Conservation (phyloP, 2,329 filamentous ascomycete species). For the Penicillium freii region DNA sequence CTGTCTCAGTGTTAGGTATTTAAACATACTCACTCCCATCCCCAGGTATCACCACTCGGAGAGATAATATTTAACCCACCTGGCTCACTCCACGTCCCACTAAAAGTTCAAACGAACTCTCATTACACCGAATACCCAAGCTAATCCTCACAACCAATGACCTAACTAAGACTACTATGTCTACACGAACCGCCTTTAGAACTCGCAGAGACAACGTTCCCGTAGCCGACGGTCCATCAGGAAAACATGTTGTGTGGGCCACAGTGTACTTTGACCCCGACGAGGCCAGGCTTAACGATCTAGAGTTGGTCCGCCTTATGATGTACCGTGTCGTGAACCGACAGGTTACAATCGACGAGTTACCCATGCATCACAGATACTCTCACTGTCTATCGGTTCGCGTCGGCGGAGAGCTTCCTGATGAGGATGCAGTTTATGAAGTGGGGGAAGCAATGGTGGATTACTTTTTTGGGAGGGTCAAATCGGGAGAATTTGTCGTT, state of each 20-base stretch:
- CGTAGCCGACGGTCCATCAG: neutral
- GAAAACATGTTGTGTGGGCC: neutral
- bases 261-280: conserved; percentile 3
- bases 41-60: no score
- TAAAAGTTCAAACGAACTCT: neutral
- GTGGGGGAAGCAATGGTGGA: neutral
- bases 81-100: no score
- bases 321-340: conserved; percentile 1
- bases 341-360: neutral
- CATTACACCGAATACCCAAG: neutral
- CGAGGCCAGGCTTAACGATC: neutral
- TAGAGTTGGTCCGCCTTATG: neutral
- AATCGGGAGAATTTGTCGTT: neutral
- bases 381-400: conserved; percentile 1
- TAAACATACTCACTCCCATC: no score
- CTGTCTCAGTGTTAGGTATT: neutral
- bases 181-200: neutral
- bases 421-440: neutral
- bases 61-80: neutral
- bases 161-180: neutral
- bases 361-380: conserved; percentile 1
- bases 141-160: no score
- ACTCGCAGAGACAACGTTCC: neutral
- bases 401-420: neutral
- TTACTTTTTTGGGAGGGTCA: neutral